A percentile compares a stretch with the other conserved stretches of the same genome.
These are phyloP conservation scores for Saturnispora serradocipensis DNA, from an alignment of 805 yeast species.

Conservation along the genomic window DNA sequence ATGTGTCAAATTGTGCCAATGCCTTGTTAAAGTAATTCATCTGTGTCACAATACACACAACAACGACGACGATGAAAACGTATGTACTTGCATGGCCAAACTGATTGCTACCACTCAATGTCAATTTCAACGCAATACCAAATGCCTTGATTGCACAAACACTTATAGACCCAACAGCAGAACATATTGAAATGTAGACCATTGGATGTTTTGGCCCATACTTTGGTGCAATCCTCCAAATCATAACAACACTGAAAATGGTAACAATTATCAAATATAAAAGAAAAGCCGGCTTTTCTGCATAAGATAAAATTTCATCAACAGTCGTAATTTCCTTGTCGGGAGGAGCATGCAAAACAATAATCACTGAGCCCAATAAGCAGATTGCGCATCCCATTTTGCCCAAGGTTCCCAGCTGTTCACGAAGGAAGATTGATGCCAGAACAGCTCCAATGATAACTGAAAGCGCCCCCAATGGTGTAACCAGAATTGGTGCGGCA, in stretches of 20 bases:
- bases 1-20: constrained; percentile 84
- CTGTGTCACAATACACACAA: constrained; percentile 75
- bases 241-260: constrained; percentile 65
- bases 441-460: constrained; percentile 88
- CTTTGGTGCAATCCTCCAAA: constrained; percentile 72
- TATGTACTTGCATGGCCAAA: constrained; percentile 79
- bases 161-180: constrained; percentile 81
- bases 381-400: constrained; percentile 92
- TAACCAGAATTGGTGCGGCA: constrained; percentile 88
- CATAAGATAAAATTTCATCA: constrained; percentile 76
- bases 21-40: constrained; percentile 94
- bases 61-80: constrained; percentile 69
- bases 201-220: constrained; percentile 77
- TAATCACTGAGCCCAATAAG: constrained; percentile 76
- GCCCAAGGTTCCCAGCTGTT: constrained; percentile 80
- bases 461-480: constrained; percentile 84
- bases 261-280: constrained; percentile 56
- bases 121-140: constrained; percentile 83
- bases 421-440: constrained; percentile 77
- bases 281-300: constrained; percentile 68
- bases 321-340: constrained; percentile 83
- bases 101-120: constrained; percentile 79
- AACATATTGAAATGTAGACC: constrained; percentile 83
- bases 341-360: constrained; percentile 89
- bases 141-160: constrained; percentile 91